Conservation (phyloP, 257 asterid genomes). For the Solanum chiquidenum region DNA sequence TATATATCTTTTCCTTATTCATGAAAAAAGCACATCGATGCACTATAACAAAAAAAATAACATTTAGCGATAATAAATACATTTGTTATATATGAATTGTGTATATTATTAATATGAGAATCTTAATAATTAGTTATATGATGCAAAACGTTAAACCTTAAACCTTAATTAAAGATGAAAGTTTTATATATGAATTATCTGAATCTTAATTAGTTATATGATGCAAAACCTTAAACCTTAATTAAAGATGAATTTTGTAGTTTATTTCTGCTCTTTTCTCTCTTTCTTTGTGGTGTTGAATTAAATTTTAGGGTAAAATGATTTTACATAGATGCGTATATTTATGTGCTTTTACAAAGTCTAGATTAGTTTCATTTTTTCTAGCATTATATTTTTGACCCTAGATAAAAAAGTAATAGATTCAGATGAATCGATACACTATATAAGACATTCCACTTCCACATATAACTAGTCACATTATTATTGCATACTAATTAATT, state of each 20-base stretch:
- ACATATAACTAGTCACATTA: neutral
- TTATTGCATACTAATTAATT: no score
- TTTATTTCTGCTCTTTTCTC: neutral
- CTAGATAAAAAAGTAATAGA: no score
- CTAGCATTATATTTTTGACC: neutral
- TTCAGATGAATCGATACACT: neutral
- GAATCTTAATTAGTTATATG: neutral
- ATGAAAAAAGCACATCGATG: no score
- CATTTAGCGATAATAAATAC: no score
- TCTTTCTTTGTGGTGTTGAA: neutral
- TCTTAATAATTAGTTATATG: neutral
- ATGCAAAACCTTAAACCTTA: neutral
- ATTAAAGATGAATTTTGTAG: neutral
- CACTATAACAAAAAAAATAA: no score
- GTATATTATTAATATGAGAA: neutral
- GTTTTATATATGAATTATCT: neutral
- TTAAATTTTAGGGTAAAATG: no score
- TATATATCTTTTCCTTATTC: no score
- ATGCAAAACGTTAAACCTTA: neutral
- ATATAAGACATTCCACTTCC: neutral
- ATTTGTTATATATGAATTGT: no score
- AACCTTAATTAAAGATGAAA: neutral
- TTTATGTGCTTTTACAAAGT: neutral
- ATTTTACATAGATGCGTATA: neutral
- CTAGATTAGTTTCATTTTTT: neutral